These are phyloP conservation scores for Aschersonia sp. DNA, from an alignment of 2,329 filamentous ascomycete species.

Conservation along the genomic window DNA sequence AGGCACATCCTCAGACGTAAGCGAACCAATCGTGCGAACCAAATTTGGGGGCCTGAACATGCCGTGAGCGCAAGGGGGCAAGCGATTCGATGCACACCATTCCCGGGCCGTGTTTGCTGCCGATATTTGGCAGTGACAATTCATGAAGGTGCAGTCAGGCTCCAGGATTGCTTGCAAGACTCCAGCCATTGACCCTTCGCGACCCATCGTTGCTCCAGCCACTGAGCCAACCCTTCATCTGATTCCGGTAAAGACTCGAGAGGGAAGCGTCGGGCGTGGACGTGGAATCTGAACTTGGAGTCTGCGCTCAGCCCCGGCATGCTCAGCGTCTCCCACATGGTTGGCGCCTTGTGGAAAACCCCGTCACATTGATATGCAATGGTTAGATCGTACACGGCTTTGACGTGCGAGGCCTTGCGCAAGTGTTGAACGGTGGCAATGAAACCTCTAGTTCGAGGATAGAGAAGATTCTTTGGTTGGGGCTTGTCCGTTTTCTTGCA, in stretches of 20 bases:
- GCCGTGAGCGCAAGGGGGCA: background rate
- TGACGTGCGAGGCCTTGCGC: conserved; percentile 32
- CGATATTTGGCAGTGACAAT: background rate
- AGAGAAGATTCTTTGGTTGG: conserved; percentile 41
- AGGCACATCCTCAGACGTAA: too few species aligned
- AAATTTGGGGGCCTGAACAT: background rate
- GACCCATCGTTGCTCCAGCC: conserved; percentile 37
- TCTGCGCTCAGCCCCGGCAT: conserved; percentile 20
- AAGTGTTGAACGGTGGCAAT: conserved; percentile 43
- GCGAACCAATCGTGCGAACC: too few species aligned
- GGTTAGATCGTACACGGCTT: conserved; percentile 39
- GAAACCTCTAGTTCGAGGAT: conserved; percentile 47
- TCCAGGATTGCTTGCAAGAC: conserved; percentile 9
- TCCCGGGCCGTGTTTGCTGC: background rate
- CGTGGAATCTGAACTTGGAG: conserved; percentile 30
- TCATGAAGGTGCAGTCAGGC: conserved; percentile 1
- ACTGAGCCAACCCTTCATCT: conserved; percentile 33
- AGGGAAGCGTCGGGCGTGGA: conserved; percentile 32
- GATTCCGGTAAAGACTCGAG: conserved; percentile 30
- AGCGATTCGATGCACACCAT: background rate
- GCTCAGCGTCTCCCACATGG: conserved; percentile 38
- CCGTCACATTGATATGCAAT: conserved; percentile 34
- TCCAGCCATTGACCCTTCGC: conserved; percentile 39
- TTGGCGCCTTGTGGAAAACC: conserved; percentile 29
- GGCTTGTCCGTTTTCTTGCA: conserved; percentile 33